Evolutionary conservation across 139 green algal species (phyloP).

Genomic region (Gonium pectorale): DNA sequence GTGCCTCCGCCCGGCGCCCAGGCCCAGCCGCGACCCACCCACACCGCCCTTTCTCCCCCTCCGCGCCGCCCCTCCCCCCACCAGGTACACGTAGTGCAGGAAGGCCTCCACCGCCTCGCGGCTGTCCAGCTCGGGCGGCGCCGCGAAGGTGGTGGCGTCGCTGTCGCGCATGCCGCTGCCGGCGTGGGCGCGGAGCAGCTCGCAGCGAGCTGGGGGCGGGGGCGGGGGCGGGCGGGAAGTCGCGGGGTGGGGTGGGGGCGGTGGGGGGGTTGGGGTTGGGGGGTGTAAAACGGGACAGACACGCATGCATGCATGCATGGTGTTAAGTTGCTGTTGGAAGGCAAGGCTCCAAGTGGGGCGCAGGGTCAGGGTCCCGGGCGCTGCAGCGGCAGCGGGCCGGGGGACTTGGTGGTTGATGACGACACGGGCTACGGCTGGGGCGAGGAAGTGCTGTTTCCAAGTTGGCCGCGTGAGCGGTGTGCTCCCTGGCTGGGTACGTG

Average conservation of each 20-base stretch:
- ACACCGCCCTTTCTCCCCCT: background rate
- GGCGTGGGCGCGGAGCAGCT: conserved; percentile 37
- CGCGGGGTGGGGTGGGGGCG: background rate
- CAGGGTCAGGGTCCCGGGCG: no score
- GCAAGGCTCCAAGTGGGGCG: no score
- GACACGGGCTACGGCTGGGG: no score
- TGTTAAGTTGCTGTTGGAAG: no score
- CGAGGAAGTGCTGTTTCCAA: no score
- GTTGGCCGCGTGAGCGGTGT: no score
- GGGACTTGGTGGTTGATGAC: no score
- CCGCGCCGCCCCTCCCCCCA: background rate
- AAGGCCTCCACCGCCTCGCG: conserved; percentile 26
- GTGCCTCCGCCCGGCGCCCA: no score
- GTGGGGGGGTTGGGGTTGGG: background rate
- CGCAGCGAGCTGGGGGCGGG: conserved; percentile 43
- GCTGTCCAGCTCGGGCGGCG: conserved; percentile 5
- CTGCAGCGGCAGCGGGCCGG: no score
- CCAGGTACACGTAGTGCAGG: conserved; percentile 38
- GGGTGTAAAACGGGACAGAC: no score
- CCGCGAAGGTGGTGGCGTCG: background rate
- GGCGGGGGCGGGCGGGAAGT: background rate
- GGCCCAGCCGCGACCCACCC: background rate
- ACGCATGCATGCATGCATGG: no score
- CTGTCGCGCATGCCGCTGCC: conserved; percentile 41
- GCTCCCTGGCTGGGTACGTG: no score